Percentiles rank a stretch among this genome's conserved stretches.
Conservation (phyloP, 202 grass and related monocot genomes). For the Carex arenaria region DNA sequence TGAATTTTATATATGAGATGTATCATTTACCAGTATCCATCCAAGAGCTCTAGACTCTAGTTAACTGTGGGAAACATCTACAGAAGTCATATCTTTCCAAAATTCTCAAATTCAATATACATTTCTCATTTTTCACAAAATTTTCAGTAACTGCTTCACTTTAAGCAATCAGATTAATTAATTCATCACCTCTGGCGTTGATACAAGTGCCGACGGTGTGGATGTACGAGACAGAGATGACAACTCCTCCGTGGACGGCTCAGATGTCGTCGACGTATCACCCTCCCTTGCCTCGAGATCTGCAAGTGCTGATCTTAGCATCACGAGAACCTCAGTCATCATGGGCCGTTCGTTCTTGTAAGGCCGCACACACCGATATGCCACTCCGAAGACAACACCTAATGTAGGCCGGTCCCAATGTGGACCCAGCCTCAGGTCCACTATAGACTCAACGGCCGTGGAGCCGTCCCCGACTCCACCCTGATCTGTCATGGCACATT, state of each 20-base stretch:
- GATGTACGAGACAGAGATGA: slow-evolving; percentile 14
- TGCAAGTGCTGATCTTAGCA: slow-evolving; percentile 31
- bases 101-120: background rate
- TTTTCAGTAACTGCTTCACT: background rate
- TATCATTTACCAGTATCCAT: background rate
- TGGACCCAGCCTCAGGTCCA: slow-evolving; percentile 41
- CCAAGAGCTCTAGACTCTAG: background rate
- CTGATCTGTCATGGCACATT: slow-evolving; percentile 11
- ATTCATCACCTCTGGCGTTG: background rate
- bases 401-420: slow-evolving; percentile 44
- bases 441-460: slow-evolving; percentile 21
- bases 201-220: slow-evolving; percentile 9
- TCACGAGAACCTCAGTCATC: slow-evolving; percentile 43
- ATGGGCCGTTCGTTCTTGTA: slow-evolving; percentile 52
- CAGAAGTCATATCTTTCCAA: background rate
- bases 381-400: slow-evolving; percentile 36
- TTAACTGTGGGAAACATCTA: background rate
- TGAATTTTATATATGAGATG: background rate
- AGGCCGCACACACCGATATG: slow-evolving; percentile 52
- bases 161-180: background rate
- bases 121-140: background rate
- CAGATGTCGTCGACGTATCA: background rate
- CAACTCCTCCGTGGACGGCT: slow-evolving; percentile 1
- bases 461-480: background rate
- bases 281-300: slow-evolving; percentile 27